Evolutionary conservation across 306 rosid genomes (phyloP).

Genomic region (Rosa lucieae): DNA sequence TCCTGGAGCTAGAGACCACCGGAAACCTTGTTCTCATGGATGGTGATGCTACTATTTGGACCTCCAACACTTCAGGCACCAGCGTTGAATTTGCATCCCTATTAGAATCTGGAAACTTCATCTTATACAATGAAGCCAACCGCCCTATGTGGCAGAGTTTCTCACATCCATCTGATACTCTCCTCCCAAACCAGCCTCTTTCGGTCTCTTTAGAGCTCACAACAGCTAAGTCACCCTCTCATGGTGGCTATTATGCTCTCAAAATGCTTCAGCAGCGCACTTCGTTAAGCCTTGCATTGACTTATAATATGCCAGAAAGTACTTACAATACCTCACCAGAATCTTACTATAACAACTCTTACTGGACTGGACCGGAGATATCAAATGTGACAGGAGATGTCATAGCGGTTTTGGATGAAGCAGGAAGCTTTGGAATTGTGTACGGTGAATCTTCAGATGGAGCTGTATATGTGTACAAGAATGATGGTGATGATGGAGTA

Average conservation of each 20-base stretch:
- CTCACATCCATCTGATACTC: constrained; percentile 86
- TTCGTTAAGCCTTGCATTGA: constrained; percentile 72
- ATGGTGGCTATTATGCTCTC: constrained; percentile 80
- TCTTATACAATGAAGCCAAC: constrained; percentile 45
- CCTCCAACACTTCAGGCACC: constrained; percentile 67
- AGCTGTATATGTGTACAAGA: constrained; percentile 81
- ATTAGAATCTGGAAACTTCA: constrained; percentile 84
- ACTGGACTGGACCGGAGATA: constrained; percentile 84
- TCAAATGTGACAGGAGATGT: constrained; percentile 90
- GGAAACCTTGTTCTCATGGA: constrained; percentile 83
- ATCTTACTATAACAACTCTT: constrained; percentile 68
- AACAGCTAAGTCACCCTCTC: constrained; percentile 63
- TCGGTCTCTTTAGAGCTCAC: constrained; percentile 69
- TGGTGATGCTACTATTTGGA: constrained; percentile 54
- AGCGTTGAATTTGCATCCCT: constrained; percentile 54
- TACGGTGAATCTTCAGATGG: constrained; percentile 83
- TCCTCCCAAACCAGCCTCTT: constrained; percentile 86
- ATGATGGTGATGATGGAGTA: constrained; percentile 66
- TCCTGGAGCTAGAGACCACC: constrained; percentile 67
- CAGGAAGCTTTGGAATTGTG: constrained; percentile 89
- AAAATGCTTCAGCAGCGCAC: constrained; percentile 91
- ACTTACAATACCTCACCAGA: constrained; percentile 43
- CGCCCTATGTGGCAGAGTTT: constrained; percentile 81
- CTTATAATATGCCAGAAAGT: constrained; percentile 64
- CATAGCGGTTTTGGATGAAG: constrained; percentile 68